phyloP scores from a whole-genome alignment of 1,139 yeast genomes.

The Scheffersomyces parashehatae region DNA sequence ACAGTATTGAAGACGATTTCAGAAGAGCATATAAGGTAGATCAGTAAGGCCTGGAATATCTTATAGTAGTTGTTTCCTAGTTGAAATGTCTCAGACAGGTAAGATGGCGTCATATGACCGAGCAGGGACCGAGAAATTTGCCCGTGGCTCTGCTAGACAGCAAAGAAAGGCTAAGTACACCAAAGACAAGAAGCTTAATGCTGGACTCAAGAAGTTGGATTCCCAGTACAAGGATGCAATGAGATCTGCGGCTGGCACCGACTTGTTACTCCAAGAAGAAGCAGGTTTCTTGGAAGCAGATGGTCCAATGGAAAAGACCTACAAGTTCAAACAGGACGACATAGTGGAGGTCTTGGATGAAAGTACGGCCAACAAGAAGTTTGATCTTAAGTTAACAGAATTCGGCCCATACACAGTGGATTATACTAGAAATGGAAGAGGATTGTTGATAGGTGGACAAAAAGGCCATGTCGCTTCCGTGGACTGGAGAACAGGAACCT shows the following conservation, averaged over 20 bases:
- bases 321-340: slow-evolving; percentile 79
- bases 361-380: slow-evolving; percentile 70
- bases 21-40: too few relatives aligned
- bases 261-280: slow-evolving; percentile 79
- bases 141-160: slow-evolving; percentile 20
- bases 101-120: neutral
- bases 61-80: too few relatives aligned
- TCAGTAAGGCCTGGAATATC: too few relatives aligned
- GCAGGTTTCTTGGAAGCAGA: slow-evolving; percentile 89
- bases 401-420: slow-evolving; percentile 87
- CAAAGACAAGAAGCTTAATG: slow-evolving; percentile 63
- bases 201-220: slow-evolving; percentile 67
- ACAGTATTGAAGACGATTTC: too few relatives aligned
- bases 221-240: slow-evolving; percentile 76
- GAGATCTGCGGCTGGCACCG: slow-evolving; percentile 81
- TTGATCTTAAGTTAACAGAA: slow-evolving; percentile 70
- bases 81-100: neutral
- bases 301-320: slow-evolving; percentile 83
- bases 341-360: slow-evolving; percentile 78
- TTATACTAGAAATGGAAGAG: slow-evolving; percentile 85
- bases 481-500: slow-evolving; percentile 89
- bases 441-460: slow-evolving; percentile 77
- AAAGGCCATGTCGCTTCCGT: slow-evolving; percentile 96
- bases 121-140: slow-evolving; percentile 16
- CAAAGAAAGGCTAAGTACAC: slow-evolving; percentile 26